Conservation (phyloP, 345 rosid genomes). For the Barbarea vulgaris region DNA sequence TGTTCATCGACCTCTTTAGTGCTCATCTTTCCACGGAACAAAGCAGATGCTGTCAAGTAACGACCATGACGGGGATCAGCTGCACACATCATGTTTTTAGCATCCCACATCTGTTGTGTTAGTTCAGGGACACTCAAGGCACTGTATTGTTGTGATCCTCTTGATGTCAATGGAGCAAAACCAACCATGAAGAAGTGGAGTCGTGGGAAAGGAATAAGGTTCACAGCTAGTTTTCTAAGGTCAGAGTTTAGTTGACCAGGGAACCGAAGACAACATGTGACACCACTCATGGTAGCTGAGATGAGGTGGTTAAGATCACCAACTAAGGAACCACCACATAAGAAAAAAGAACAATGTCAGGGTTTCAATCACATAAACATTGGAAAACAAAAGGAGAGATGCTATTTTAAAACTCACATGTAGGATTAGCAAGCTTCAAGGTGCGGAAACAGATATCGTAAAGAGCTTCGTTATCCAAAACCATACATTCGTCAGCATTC, state of each 20-base stretch:
- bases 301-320: conserved; percentile 49
- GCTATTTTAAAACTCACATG: conserved; percentile 20
- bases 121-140: conserved; percentile 45
- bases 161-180: conserved; percentile 46
- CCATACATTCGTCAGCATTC: conserved; percentile 46
- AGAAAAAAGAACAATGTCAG: conserved; percentile 32
- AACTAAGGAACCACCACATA: conserved; percentile 19
- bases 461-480: conserved; percentile 45
- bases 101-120: conserved; percentile 49
- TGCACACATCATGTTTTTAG: conserved; percentile 52
- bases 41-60: conserved; percentile 46
- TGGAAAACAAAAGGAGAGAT: not conserved
- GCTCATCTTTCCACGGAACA: conserved; percentile 50
- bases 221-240: conserved; percentile 47
- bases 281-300: conserved; percentile 49
- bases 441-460: conserved; percentile 45
- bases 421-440: conserved; percentile 40
- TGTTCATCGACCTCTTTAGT: conserved; percentile 44
- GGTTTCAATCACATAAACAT: not conserved
- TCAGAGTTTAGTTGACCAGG: conserved; percentile 49
- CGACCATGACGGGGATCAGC: conserved; percentile 50
- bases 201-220: conserved; percentile 47
- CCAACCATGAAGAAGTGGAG: conserved; percentile 53
- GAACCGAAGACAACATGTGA: conserved; percentile 48
- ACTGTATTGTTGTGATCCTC: conserved; percentile 47